These are phyloP conservation scores for Ophiognomonia clavigignenti-juglandacearum DNA, from an alignment of 2,329 filamentous ascomycete genomes.

Conservation along the genomic window DNA sequence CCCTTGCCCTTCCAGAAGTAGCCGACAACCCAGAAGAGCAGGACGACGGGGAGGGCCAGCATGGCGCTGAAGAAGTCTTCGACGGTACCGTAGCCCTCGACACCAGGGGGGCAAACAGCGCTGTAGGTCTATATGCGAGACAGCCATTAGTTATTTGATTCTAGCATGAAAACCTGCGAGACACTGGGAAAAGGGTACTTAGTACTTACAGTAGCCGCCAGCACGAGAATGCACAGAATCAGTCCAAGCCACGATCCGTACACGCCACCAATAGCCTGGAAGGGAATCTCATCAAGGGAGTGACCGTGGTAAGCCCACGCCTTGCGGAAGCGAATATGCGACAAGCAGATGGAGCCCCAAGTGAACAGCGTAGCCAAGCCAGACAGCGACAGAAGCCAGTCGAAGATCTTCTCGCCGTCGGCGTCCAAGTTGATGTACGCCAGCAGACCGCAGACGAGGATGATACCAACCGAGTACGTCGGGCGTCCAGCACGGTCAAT, in stretches of 20 bases:
- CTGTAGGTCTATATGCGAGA: conserved; percentile 31
- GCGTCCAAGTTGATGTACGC: conserved; percentile 43
- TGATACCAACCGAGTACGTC: conserved; percentile 40
- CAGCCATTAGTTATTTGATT: background rate
- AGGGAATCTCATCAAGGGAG: conserved; percentile 62
- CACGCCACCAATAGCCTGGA: conserved; percentile 56
- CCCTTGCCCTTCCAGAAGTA: conserved; percentile 60
- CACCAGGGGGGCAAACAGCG: conserved; percentile 30
- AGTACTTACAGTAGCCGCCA: conserved; percentile 48
- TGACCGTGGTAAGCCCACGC: conserved; percentile 61
- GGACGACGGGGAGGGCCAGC: conserved; percentile 49
- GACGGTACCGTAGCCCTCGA: conserved; percentile 27
- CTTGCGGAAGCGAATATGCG: conserved; percentile 64
- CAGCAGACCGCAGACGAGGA: conserved; percentile 45
- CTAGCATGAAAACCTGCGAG: background rate
- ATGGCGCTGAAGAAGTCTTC: conserved; percentile 50
- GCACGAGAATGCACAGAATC: conserved; percentile 48
- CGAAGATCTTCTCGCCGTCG: conserved; percentile 48
- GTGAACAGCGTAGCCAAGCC: conserved; percentile 62
- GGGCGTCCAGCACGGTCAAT: conserved; percentile 55
- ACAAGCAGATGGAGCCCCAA: conserved; percentile 64
- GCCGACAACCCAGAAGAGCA: conserved; percentile 48
- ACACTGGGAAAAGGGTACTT: background rate
- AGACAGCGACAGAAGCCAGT: conserved; percentile 63
- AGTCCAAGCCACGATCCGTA: conserved; percentile 62